Conservation (phyloP, 1,139 yeast species). For the Kodamaea alishanica region DNA sequence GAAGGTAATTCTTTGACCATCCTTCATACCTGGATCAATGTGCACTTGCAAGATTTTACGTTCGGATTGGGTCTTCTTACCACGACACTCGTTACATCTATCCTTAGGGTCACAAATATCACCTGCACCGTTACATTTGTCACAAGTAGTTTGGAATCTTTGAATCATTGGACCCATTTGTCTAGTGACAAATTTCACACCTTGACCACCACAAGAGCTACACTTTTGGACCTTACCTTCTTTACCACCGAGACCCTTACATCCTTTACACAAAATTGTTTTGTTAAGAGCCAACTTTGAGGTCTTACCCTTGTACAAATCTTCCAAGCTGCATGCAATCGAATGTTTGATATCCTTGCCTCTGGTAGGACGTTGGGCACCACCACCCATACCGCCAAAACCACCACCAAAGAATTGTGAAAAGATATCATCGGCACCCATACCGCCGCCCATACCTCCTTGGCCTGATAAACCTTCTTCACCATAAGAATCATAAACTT, state of each 20-base stretch:
- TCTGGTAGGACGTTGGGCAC: slow-evolving; percentile 80
- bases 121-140: slow-evolving; percentile 89
- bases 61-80: slow-evolving; percentile 84
- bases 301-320: slow-evolving; percentile 90
- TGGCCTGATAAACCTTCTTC: slow-evolving; percentile 83
- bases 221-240: slow-evolving; percentile 88
- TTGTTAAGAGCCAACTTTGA: slow-evolving; percentile 92
- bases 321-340: slow-evolving; percentile 82
- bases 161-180: slow-evolving; percentile 99
- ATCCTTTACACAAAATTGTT: slow-evolving; percentile 79
- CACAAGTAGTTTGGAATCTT: slow-evolving; percentile 95
- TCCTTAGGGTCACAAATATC: slow-evolving; percentile 84
- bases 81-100: slow-evolving; percentile 82
- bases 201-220: slow-evolving; percentile 81
- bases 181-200: slow-evolving; percentile 89
- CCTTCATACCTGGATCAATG: slow-evolving; percentile 95
- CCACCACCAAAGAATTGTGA: slow-evolving; percentile 89
- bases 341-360: slow-evolving; percentile 92
- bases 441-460: slow-evolving; percentile 71
- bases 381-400: slow-evolving; percentile 51
- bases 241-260: slow-evolving; percentile 97
- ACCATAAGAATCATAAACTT: slow-evolving; percentile 84
- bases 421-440: slow-evolving; percentile 83
- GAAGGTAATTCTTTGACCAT: slow-evolving; percentile 88
- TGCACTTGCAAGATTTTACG: slow-evolving; percentile 93